phyloP scores from a whole-genome alignment of 371 early-diverging fungal species.

The Dichotomocladium elegans region DNA sequence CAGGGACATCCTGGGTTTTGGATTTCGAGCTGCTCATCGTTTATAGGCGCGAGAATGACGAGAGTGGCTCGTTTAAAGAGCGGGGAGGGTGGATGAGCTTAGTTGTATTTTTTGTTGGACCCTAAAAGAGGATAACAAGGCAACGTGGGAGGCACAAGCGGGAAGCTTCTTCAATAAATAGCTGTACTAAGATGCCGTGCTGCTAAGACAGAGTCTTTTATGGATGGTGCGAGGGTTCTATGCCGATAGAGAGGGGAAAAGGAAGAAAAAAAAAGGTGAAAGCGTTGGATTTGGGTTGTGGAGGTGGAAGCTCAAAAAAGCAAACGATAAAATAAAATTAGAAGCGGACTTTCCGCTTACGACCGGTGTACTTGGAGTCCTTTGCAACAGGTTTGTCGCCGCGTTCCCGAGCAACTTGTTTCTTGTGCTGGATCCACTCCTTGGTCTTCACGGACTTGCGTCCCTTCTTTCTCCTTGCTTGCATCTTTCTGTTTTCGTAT shows the following conservation, averaged over 20 bases:
- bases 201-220: too few species aligned
- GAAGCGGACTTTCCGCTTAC: conserved; percentile 86
- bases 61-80: conserved; percentile 5
- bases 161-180: too few species aligned
- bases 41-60: not conserved
- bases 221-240: too few species aligned
- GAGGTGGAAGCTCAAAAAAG: not conserved
- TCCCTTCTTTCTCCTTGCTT: conserved; percentile 39
- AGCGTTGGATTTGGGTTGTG: not conserved
- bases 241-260: too few species aligned
- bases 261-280: too few species aligned
- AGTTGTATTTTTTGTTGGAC: too few species aligned
- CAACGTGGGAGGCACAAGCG: too few species aligned
- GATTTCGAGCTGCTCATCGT: conserved; percentile 15
- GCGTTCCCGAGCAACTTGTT: conserved; percentile 76
- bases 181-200: too few species aligned
- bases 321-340: conserved; percentile 30
- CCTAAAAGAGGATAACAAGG: too few species aligned
- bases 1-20: conserved; percentile 19
- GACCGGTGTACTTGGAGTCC: conserved; percentile 95
- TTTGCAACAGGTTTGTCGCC: conserved; percentile 83
- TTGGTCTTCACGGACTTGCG: conserved; percentile 76
- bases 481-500: conserved; percentile 32
- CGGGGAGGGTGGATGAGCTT: not conserved
- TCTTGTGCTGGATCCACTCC: conserved; percentile 92